Conservation (phyloP, 768 basidiomycete species). For the Sporobolomyces pararoseus region DNA sequence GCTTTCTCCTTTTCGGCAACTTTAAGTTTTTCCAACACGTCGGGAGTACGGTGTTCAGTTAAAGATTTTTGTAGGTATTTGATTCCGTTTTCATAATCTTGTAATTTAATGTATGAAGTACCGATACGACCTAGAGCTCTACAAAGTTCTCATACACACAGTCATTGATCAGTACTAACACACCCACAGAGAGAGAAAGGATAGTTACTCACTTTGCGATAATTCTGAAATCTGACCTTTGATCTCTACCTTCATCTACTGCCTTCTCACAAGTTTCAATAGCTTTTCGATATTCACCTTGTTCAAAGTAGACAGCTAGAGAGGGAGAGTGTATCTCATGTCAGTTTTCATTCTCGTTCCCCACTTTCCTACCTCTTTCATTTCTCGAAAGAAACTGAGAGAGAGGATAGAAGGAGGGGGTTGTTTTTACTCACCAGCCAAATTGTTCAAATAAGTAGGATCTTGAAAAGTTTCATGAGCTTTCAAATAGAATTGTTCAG, state of each 20-base stretch:
- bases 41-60: slow-evolving; percentile 92
- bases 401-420: background rate
- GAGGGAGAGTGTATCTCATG: no score
- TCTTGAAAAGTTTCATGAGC: slow-evolving; percentile 96
- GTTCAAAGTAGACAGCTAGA: slow-evolving; percentile 84
- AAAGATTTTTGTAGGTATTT: slow-evolving; percentile 91
- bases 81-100: slow-evolving; percentile 70
- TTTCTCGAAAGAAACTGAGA: no score
- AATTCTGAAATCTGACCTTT: slow-evolving; percentile 90
- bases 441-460: slow-evolving; percentile 85
- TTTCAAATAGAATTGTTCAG: slow-evolving; percentile 68
- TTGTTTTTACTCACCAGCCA: slow-evolving; percentile 58
- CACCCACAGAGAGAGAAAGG: slow-evolving; percentile 1
- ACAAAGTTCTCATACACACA: no score
- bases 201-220: slow-evolving; percentile 63
- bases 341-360: background rate
- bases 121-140: slow-evolving; percentile 83
- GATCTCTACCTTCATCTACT: slow-evolving; percentile 87
- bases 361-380: background rate
- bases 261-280: slow-evolving; percentile 92
- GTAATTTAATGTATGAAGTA: slow-evolving; percentile 74
- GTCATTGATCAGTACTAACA: no score
- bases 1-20: slow-evolving; percentile 71
- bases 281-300: slow-evolving; percentile 82
- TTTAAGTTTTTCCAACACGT: slow-evolving; percentile 83